These are phyloP conservation scores for Eucalyptus cloeziana DNA, from an alignment of 345 rosid species.

Conservation along the genomic window DNA sequence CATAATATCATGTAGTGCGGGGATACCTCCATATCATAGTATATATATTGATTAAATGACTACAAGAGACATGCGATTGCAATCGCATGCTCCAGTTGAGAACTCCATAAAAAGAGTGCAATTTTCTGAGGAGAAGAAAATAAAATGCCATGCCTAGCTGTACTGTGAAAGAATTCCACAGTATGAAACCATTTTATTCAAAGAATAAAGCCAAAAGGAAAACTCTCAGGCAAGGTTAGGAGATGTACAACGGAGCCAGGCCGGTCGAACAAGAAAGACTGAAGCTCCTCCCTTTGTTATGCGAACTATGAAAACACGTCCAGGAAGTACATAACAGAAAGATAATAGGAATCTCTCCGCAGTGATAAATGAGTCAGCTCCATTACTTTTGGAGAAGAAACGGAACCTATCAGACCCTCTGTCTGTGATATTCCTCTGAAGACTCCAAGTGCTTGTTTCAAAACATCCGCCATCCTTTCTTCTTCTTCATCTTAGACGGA, in stretches of 20 bases:
- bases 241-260: not conserved
- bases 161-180: not conserved
- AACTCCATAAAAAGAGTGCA: not conserved
- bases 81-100: not conserved
- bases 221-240: not conserved
- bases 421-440: constrained; percentile 10
- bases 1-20: not conserved
- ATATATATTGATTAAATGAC: not conserved
- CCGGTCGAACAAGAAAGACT: not conserved
- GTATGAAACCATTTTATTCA: not conserved
- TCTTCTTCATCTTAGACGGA: constrained; percentile 23
- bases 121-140: not conserved
- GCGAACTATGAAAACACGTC: not conserved
- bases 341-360: not conserved
- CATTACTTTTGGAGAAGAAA: not conserved
- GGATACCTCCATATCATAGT: not conserved
- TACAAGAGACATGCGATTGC: not conserved
- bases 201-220: not conserved
- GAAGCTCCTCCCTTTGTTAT: not conserved
- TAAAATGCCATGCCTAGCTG: not conserved
- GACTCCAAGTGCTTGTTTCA: constrained; percentile 19
- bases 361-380: not conserved
- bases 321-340: not conserved
- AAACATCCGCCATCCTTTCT: constrained; percentile 26
- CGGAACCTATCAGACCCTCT: not conserved